Evolutionary conservation across 306 rosid genomes (phyloP), one percentile per base, ranked within the genome.

Genomic region (Gynostemma pentaphyllum): DNA sequence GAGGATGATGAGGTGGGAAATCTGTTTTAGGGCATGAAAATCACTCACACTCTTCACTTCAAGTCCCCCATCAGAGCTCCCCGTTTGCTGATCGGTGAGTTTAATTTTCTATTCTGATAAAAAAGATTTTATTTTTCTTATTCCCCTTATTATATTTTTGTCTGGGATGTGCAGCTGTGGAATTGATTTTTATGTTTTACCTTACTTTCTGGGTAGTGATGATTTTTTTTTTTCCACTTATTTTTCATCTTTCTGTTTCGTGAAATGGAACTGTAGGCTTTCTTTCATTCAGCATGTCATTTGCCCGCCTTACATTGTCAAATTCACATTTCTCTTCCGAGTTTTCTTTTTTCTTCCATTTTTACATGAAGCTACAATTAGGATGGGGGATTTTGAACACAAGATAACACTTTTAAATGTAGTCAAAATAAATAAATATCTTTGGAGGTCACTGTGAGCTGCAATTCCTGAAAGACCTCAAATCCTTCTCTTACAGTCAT

Each of bases 1-100:
- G n/a, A n/a, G n/a, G n/a, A n/a, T n/a, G 81, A 71, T 67, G 69
- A 68, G 71, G 54, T 11, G 44, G 60, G n/a, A 51, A 76, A 73
- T 64, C 64, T 74, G 76, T 52, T 56, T 74, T 90, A 87, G 97
- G 95, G 95, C 88, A 87, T 90, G 88, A 87, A 68, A 76, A 68
- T 72, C 81, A 63, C 78, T 76, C 49, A 74, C 50, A 70, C 69
- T 41, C 73, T 68, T 60, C 74, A 74, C 70, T 79, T 67, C 40
- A 70, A 75, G 62, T 67, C 72, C 81, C 69, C 76, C 80, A 70
- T 63, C 82, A 16, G 70, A 75, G 74, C 87, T 76, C 83, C 94
- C 78, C 94, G 83, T 76, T 44, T 81, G 68, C 70, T 74, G 76
- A 81, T 78, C 85, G 82, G 97, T 90, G 70, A 83, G 88, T 79